Conservation (phyloP, 805 yeast genomes). For the Cyberlindnera sargentensis region DNA sequence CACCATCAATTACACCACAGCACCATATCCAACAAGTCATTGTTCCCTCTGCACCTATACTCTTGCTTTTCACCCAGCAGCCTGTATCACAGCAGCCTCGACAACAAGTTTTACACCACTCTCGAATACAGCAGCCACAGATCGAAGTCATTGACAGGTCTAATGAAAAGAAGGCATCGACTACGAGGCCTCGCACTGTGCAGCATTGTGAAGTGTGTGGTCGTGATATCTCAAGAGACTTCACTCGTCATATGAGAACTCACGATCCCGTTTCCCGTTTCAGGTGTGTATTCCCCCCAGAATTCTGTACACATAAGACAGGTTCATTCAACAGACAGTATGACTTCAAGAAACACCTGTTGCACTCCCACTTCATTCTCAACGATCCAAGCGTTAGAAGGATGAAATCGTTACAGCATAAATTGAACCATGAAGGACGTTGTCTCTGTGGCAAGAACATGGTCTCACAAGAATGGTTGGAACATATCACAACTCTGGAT, state of each 20-base stretch:
- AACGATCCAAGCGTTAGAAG: conserved; percentile 33
- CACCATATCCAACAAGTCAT: no score
- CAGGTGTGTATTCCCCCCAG: conserved; percentile 50
- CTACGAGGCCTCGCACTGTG: background rate
- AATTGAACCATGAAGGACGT: conserved; percentile 42
- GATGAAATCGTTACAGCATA: conserved; percentile 42
- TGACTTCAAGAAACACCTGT: conserved; percentile 58
- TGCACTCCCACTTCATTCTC: conserved; percentile 53
- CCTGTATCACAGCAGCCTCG: no score
- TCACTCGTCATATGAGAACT: conserved; percentile 55
- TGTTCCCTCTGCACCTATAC: no score
- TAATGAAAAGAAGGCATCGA: background rate
- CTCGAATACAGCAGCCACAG: background rate
- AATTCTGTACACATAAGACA: conserved; percentile 49
- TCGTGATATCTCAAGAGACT: conserved; percentile 48
- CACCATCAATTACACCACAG: no score
- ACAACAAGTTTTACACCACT: background rate
- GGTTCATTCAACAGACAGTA: conserved; percentile 62
- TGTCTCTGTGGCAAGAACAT: conserved; percentile 47
- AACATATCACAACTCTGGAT: conserved; percentile 39
- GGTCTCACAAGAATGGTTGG: conserved; percentile 50
- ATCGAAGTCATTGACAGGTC: conserved; percentile 1
- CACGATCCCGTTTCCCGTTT: conserved; percentile 53
- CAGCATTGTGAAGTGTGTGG: conserved; percentile 43
- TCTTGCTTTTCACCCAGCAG: no score